phyloP scores from a whole-genome alignment of 306 rosid species.

The Cucurbita pepo region DNA sequence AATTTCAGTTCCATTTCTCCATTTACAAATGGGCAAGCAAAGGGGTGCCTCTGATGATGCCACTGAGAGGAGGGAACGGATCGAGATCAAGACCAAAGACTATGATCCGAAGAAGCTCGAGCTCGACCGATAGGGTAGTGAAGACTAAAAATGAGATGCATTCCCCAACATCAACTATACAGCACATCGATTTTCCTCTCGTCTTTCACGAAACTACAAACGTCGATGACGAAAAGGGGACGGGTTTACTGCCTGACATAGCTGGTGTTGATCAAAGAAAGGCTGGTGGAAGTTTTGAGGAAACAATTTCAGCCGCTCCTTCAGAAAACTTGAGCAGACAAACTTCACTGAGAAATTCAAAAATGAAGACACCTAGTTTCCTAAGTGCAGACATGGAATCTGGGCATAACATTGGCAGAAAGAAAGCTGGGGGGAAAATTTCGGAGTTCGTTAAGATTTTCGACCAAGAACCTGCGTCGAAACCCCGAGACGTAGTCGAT shows the following conservation, averaged over 20 bases:
- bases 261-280: conserved; percentile 8
- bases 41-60: conserved; percentile 51
- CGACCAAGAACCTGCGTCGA: conserved; percentile 43
- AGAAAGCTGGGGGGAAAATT: conserved; percentile 47
- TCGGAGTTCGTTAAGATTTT: conserved; percentile 70
- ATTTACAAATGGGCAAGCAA: conserved; percentile 93
- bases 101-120: conserved; percentile 26
- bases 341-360: conserved; percentile 16
- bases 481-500: conserved; percentile 18
- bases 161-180: conserved; percentile 10
- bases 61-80: conserved; percentile 36
- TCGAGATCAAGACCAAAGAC: conserved; percentile 29
- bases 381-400: conserved; percentile 22
- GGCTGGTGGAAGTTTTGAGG: too few relatives aligned
- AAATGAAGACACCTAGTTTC: conserved; percentile 18
- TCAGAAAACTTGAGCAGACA: conserved; percentile 15
- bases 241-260: conserved; percentile 11
- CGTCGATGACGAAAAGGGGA: conserved; percentile 16
- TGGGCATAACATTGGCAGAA: conserved; percentile 29
- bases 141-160: conserved; percentile 12
- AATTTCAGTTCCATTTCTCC: conserved; percentile 80
- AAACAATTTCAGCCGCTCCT: conserved; percentile 5
- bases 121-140: conserved; percentile 17
- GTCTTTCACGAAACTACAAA: background rate
- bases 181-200: conserved; percentile 6